These are phyloP conservation scores for Jacaranda copaia DNA, from an alignment of 257 asterid genomes.

Conservation along the genomic window DNA sequence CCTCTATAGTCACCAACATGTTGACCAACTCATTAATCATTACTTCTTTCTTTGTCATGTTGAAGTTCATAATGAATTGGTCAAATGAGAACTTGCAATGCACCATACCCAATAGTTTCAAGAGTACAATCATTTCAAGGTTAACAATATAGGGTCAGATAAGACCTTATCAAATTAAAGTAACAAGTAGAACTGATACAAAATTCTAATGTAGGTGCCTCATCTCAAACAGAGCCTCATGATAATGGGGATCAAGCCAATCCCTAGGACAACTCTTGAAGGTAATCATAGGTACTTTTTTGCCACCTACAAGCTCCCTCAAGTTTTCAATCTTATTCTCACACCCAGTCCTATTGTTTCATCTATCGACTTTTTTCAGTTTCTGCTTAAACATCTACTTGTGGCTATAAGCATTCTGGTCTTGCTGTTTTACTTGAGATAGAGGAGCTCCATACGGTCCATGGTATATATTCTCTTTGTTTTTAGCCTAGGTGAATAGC, in stretches of 20 bases:
- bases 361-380: conserved; percentile 65
- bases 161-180: too few relatives aligned
- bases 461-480: too few relatives aligned
- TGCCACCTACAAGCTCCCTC: conserved; percentile 68
- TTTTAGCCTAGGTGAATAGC: too few relatives aligned
- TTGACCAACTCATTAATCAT: too few relatives aligned
- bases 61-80: too few relatives aligned
- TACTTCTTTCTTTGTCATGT: too few relatives aligned
- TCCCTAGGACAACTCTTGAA: conserved; percentile 57
- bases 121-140: too few relatives aligned
- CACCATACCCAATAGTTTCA: too few relatives aligned
- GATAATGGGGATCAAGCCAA: conserved; percentile 81
- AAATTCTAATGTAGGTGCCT: conserved; percentile 26
- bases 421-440: conserved; percentile 59
- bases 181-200: too few relatives aligned
- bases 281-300: conserved; percentile 44
- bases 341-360: conserved; percentile 48
- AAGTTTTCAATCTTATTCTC: conserved; percentile 61
- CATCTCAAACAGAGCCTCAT: conserved; percentile 66
- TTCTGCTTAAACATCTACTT: conserved; percentile 67
- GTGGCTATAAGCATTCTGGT: conserved; percentile 46
- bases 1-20: too few relatives aligned
- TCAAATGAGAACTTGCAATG: too few relatives aligned
- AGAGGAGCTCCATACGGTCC: conserved; percentile 87
- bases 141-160: too few relatives aligned